Evolutionary conservation across 495 filamentous ascomycete genomes (phyloP).

Genomic region (Friedmanniomyces simplex): DNA sequence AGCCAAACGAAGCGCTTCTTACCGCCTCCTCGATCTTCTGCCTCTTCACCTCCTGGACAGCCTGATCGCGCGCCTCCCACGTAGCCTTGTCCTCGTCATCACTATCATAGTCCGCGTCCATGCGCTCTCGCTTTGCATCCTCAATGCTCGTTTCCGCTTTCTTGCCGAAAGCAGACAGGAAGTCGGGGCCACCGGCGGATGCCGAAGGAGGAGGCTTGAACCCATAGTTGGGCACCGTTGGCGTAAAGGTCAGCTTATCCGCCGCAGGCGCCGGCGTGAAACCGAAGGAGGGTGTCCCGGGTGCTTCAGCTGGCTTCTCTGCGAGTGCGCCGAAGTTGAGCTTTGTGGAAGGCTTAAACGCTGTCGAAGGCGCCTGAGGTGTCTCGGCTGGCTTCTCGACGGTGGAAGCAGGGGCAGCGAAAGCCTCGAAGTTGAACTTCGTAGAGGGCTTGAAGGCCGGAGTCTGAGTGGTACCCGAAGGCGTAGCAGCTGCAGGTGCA

Average conservation of each 20-base stretch:
- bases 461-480: background rate
- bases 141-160: conserved; percentile 10
- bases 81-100: conserved; percentile 21
- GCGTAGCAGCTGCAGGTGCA: background rate
- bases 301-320: background rate
- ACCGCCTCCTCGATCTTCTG: conserved; percentile 17
- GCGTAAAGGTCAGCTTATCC: no score
- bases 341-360: background rate
- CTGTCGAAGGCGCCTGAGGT: background rate
- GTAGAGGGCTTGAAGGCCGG: background rate
- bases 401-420: background rate
- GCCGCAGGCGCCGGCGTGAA: conserved; percentile 1
- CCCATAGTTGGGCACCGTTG: no score
- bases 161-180: conserved; percentile 20
- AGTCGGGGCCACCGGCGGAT: conserved; percentile 2
- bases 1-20: conserved; percentile 4
- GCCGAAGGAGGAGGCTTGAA: no score
- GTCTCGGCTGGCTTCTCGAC: background rate
- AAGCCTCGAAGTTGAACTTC: background rate
- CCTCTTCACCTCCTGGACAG: conserved; percentile 18
- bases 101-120: conserved; percentile 21
- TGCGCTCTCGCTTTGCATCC: conserved; percentile 19
- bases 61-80: conserved; percentile 19
- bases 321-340: background rate
- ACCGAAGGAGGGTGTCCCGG: conserved; percentile 3